A percentile compares a stretch with the other conserved stretches of the same genome.
phyloP scores from a whole-genome alignment of 805 yeast genomes.

The Cyberlindnera galapagoensis region DNA sequence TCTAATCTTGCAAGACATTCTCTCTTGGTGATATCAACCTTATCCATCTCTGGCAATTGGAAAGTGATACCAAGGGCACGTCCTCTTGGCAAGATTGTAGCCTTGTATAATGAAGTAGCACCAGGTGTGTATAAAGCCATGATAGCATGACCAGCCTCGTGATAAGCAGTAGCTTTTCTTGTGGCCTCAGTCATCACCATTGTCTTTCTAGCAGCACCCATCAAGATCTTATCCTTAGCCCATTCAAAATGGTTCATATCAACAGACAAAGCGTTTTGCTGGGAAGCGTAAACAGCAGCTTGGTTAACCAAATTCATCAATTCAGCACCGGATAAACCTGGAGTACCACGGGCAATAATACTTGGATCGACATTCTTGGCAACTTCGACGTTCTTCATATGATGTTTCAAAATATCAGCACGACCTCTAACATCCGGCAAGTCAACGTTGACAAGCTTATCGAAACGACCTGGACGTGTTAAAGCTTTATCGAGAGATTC shows the following conservation, averaged over 20 bases:
- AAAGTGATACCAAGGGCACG: slow-evolving; percentile 94
- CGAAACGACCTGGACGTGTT: slow-evolving; percentile 97
- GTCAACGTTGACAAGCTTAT: slow-evolving; percentile 90
- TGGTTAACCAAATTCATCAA: slow-evolving; percentile 92
- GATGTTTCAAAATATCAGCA: slow-evolving; percentile 83
- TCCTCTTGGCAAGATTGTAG: slow-evolving; percentile 95
- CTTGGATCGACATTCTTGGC: slow-evolving; percentile 83
- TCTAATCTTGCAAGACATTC: slow-evolving; percentile 91
- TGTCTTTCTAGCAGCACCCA: slow-evolving; percentile 97
- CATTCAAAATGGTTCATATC: slow-evolving; percentile 92
- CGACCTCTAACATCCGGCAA: slow-evolving; percentile 98
- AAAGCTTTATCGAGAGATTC: slow-evolving; percentile 94
- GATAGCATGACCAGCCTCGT: slow-evolving; percentile 99
- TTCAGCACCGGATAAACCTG: slow-evolving; percentile 98
- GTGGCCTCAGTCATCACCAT: slow-evolving; percentile 97
- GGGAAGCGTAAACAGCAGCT: slow-evolving; percentile 97
- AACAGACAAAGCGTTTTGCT: slow-evolving; percentile 82
- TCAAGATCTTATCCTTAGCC: slow-evolving; percentile 97
- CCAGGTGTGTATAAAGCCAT: slow-evolving; percentile 94
- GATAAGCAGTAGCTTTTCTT: slow-evolving; percentile 90
- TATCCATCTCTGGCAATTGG: slow-evolving; percentile 98
- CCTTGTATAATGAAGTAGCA: slow-evolving; percentile 93
- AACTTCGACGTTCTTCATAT: slow-evolving; percentile 84
- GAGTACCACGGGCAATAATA: slow-evolving; percentile 92
- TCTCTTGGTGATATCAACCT: slow-evolving; percentile 82